These are phyloP conservation scores for Diplodia scrobiculata DNA, from an alignment of 2,329 filamentous ascomycete species.

Conservation along the genomic window DNA sequence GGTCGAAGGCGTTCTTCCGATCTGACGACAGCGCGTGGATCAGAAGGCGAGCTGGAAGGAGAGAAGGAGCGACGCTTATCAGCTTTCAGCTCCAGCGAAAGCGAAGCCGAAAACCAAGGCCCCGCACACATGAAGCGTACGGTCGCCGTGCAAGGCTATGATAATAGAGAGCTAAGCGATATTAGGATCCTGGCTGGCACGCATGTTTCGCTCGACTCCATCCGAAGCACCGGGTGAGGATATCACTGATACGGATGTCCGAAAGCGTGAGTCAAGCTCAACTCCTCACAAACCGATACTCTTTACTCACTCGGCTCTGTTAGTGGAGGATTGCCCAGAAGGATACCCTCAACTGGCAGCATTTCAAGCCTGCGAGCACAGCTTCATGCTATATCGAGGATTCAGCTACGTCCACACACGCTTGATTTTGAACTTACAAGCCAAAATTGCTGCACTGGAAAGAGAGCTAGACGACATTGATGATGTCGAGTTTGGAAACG, in stretches of 20 bases:
- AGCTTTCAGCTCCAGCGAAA: no score
- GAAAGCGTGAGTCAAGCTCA: slow-evolving; percentile 4
- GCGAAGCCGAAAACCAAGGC: no score
- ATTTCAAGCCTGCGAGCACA: slow-evolving; percentile 38
- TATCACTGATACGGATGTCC: background rate
- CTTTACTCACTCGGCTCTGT: no score
- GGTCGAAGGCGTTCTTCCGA: no score
- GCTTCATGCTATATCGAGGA: slow-evolving; percentile 39
- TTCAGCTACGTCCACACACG: slow-evolving; percentile 40
- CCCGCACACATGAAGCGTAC: no score
- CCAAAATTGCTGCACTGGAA: slow-evolving; percentile 36
- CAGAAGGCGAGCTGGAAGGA: no score
- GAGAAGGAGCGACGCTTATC: no score
- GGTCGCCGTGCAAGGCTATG: no score
- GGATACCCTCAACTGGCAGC: slow-evolving; percentile 39
- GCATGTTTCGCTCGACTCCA: background rate
- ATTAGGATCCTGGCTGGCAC: background rate
- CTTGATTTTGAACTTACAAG: slow-evolving; percentile 35
- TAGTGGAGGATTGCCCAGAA: slow-evolving; percentile 35
- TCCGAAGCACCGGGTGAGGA: background rate
- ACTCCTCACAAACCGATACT: background rate
- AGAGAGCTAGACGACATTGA: slow-evolving; percentile 35
- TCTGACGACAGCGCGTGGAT: no score
- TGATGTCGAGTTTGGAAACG: slow-evolving; percentile 16
- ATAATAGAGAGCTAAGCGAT: no score